These are phyloP conservation scores for Aspergillus olivimuriae DNA, from an alignment of 495 filamentous ascomycete genomes.

Conservation along the genomic window DNA sequence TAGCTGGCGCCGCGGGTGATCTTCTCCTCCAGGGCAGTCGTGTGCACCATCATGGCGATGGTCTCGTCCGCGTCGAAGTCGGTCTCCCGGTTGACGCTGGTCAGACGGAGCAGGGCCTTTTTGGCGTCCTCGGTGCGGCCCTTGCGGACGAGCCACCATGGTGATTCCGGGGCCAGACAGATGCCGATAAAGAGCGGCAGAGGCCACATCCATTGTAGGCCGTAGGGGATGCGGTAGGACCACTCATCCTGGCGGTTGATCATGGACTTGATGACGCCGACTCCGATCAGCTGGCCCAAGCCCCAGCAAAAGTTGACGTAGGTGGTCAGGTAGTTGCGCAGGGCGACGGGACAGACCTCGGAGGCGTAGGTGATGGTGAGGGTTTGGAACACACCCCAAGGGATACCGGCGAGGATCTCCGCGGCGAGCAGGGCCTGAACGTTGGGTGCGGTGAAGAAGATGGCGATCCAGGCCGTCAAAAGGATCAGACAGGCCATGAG, in stretches of 20 bases:
- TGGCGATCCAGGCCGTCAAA: conserved; percentile 61
- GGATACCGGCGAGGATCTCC: conserved; percentile 72
- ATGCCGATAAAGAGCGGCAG: conserved; percentile 66
- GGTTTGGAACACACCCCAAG: conserved; percentile 81
- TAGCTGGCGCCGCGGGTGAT: conserved; percentile 65
- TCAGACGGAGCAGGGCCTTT: conserved; percentile 58
- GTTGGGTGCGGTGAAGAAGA: conserved; percentile 72
- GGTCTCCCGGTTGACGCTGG: conserved; percentile 46
- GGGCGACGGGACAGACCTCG: conserved; percentile 67
- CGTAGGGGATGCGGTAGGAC: conserved; percentile 65
- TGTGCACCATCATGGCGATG: conserved; percentile 80
- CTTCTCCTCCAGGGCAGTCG: conserved; percentile 65
- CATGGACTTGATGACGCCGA: conserved; percentile 66
- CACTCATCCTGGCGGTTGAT: conserved; percentile 51
- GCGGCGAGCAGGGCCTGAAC: conserved; percentile 62
- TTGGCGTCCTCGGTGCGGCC: conserved; percentile 65
- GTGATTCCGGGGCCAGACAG: conserved; percentile 66
- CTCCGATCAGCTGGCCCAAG: conserved; percentile 67
- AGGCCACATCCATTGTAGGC: conserved; percentile 84
- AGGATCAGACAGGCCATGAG: conserved; percentile 61
- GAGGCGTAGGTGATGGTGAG: conserved; percentile 74
- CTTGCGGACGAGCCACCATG: conserved; percentile 77
- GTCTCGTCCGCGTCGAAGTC: conserved; percentile 71
- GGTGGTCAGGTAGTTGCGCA: conserved; percentile 69
- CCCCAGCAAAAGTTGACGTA: conserved; percentile 85